Conservation (phyloP, 768 basidiomycete species). For the Mrakia frigida region DNA sequence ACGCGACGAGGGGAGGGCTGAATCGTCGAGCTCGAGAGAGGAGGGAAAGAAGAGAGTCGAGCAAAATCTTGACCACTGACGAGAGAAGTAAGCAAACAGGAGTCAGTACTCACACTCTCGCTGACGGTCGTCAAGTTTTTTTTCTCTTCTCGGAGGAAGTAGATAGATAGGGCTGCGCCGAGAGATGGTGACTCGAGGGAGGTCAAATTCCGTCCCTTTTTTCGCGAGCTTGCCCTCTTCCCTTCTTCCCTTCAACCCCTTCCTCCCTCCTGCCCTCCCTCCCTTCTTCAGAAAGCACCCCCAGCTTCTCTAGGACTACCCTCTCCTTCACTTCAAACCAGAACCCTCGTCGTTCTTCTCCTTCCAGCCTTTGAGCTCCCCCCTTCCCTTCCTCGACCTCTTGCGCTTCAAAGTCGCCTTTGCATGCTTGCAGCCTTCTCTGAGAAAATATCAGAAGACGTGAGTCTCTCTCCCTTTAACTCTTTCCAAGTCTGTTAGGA, state of each 20-base stretch:
- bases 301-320: not conserved
- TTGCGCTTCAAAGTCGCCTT: conserved; percentile 6
- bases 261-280: not conserved
- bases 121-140: no score
- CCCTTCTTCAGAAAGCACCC: not conserved
- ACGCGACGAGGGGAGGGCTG: no score
- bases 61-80: not conserved
- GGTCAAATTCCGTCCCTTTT: not conserved
- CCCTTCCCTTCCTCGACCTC: not conserved
- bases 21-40: no score
- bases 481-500: no score
- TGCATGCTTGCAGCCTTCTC: conserved; percentile 6
- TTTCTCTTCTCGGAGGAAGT: not conserved
- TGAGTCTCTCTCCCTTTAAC: not conserved
- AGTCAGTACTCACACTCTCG: no score
- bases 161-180: not conserved
- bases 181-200: not conserved
- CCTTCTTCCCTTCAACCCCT: not conserved
- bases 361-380: not conserved
- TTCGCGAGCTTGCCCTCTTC: not conserved
- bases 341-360: no score
- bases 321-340: not conserved
- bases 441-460: conserved; percentile 1
- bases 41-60: not conserved
- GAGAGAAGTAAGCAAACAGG: no score